phyloP scores from a whole-genome alignment of 2,329 filamentous ascomycete species.

The Diatrype stigma region DNA sequence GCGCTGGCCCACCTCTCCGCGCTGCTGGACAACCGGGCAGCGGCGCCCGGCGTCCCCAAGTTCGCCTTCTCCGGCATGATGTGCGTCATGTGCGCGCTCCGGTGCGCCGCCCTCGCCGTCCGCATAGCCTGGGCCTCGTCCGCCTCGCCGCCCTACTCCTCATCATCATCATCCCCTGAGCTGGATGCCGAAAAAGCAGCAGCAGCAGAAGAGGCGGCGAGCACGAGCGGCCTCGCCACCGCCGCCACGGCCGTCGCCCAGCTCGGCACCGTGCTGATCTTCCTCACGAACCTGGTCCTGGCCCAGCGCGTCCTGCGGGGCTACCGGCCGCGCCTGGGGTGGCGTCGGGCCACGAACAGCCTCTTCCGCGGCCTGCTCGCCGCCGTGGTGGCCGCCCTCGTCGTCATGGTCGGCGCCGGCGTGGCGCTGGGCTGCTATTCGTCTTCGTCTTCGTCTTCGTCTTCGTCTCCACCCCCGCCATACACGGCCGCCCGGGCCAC shows the following conservation, averaged over 20 bases:
- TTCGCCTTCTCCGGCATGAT: slow-evolving; percentile 56
- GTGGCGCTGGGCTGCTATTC: slow-evolving; percentile 43
- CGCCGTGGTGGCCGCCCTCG: slow-evolving; percentile 53
- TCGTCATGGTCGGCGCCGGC: slow-evolving; percentile 62
- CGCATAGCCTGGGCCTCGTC: slow-evolving; percentile 50
- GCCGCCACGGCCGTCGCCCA: slow-evolving; percentile 67
- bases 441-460: too few species aligned
- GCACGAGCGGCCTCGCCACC: slow-evolving; percentile 41
- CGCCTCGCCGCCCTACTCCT: too few species aligned
- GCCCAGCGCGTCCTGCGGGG: slow-evolving; percentile 71
- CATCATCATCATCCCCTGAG: too few species aligned
- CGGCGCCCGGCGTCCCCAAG: slow-evolving; percentile 28
- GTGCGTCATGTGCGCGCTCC: slow-evolving; percentile 56
- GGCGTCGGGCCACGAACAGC: slow-evolving; percentile 51
- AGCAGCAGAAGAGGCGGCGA: background rate
- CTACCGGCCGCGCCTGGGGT: slow-evolving; percentile 66
- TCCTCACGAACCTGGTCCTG: slow-evolving; percentile 74
- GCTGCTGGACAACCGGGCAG: slow-evolving; percentile 38
- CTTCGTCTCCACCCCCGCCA: too few species aligned
- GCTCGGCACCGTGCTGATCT: slow-evolving; percentile 70
- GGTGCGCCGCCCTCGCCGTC: slow-evolving; percentile 46
- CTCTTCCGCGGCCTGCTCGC: slow-evolving; percentile 56
- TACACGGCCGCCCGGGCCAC: slow-evolving; percentile 55
- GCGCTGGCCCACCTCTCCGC: slow-evolving; percentile 20
- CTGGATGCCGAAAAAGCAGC: too few species aligned